Conservation (phyloP, 352 stramenopile species). For the Plasmopara muralis region DNA sequence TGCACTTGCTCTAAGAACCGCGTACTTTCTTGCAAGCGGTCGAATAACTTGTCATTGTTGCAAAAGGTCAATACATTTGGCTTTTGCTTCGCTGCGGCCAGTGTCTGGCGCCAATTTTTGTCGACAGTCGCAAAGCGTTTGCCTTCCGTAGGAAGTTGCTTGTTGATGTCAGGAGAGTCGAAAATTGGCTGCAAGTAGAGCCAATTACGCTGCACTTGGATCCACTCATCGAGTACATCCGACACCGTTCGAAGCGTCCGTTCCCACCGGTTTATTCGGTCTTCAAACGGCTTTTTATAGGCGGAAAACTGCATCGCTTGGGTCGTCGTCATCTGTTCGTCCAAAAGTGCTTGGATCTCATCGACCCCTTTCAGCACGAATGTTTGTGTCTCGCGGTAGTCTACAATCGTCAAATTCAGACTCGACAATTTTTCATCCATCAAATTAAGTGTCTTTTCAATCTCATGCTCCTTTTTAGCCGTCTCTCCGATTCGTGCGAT, state of each 20-base stretch:
- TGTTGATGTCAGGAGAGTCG: conserved; percentile 94
- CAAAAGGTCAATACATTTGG: conserved; percentile 87
- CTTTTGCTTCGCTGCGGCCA: conserved; percentile 80
- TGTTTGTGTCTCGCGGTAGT: conserved; percentile 90
- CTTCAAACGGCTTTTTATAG: conserved; percentile 94
- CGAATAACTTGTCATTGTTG: conserved; percentile 89
- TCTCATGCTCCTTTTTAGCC: conserved; percentile 92
- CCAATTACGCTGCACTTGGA: conserved; percentile 92
- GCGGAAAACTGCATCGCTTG: conserved; percentile 94
- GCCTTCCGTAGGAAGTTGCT: conserved; percentile 90
- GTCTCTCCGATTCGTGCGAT: conserved; percentile 91
- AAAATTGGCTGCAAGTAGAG: conserved; percentile 96
- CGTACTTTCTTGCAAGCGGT: conserved; percentile 90
- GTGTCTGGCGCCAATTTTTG: conserved; percentile 92
- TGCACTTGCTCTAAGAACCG: conserved; percentile 94
- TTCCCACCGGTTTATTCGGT: conserved; percentile 90
- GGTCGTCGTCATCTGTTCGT: conserved; percentile 94
- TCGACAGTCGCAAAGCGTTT: conserved; percentile 93
- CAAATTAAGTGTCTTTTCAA: conserved; percentile 88
- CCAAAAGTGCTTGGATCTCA: conserved; percentile 89
- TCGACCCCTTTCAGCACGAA: conserved; percentile 92
- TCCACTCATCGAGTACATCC: conserved; percentile 93
- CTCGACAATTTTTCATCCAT: conserved; percentile 90
- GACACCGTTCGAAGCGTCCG: conserved; percentile 83
- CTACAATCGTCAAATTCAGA: conserved; percentile 80